These are phyloP conservation scores for Withania somnifera DNA, from an alignment of 305 asterid species.

Conservation along the genomic window DNA sequence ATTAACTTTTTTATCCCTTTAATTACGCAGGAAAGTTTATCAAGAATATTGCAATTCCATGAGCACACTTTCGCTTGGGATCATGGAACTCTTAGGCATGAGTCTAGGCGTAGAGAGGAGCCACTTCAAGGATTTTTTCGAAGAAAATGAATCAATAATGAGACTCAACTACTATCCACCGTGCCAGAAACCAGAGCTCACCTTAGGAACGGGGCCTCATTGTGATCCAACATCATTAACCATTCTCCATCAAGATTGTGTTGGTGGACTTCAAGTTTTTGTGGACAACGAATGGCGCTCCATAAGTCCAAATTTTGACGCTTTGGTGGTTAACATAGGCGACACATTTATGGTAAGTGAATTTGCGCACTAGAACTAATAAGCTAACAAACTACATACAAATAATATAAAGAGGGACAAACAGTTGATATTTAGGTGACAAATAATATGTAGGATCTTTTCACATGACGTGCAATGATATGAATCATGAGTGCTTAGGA, in stretches of 20 bases:
- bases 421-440: background rate
- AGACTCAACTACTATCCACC: constrained; percentile 75
- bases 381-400: background rate
- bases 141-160: constrained; percentile 73
- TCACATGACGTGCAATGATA: background rate
- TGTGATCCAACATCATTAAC: constrained; percentile 82
- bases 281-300: constrained; percentile 65
- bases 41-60: constrained; percentile 58
- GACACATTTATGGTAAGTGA: constrained; percentile 75
- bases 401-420: background rate
- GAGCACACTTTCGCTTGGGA: constrained; percentile 59
- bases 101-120: constrained; percentile 45
- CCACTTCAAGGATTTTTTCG: constrained; percentile 40
- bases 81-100: constrained; percentile 70
- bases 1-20: background rate
- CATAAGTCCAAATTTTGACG: constrained; percentile 35
- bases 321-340: constrained; percentile 78
- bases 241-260: constrained; percentile 69
- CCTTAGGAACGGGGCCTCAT: constrained; percentile 83
- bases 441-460: background rate
- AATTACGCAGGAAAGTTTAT: constrained; percentile 34
- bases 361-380: background rate
- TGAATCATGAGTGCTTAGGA: background rate
- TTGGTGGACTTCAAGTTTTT: constrained; percentile 73
- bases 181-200: constrained; percentile 64